Evolutionary conservation across 352 stramenopile genomes (phyloP).

Genomic region (Globisporangium canariense): DNA sequence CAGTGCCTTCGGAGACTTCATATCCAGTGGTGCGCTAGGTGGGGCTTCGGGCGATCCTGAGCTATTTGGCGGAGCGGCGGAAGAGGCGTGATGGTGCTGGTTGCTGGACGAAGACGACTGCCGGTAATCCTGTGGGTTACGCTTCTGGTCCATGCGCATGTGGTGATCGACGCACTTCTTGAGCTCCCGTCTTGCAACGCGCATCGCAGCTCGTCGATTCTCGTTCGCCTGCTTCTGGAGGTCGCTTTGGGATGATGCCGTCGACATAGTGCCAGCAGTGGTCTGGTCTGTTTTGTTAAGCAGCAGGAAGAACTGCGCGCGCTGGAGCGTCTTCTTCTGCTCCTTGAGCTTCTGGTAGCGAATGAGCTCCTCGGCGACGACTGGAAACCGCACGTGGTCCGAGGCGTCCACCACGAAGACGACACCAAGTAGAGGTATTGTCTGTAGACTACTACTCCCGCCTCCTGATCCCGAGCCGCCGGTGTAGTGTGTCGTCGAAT

Average conservation of each 20-base stretch:
- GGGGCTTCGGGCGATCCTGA: neutral
- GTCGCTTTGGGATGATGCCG: conserved; percentile 8
- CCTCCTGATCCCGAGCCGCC: conserved; percentile 5
- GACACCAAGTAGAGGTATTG: conserved; percentile 36
- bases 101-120: conserved; percentile 1
- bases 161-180: conserved; percentile 49
- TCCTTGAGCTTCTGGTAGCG: conserved; percentile 40
- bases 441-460: conserved; percentile 5
- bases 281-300: conserved; percentile 57
- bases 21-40: neutral
- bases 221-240: conserved; percentile 22
- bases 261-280: neutral
- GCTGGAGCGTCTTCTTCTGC: conserved; percentile 23
- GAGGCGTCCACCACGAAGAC: conserved; percentile 53
- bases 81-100: neutral
- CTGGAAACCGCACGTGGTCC: conserved; percentile 42
- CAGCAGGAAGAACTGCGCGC: conserved; percentile 43
- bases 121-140: conserved; percentile 21
- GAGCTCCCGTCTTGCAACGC: conserved; percentile 40
- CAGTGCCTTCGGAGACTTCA: neutral
- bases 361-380: conserved; percentile 48
- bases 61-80: neutral
- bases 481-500: neutral
- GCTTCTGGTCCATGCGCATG: conserved; percentile 37
- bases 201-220: conserved; percentile 26